Conservation (phyloP, 2,329 filamentous ascomycete genomes). For the Pyrenophora tritici-repentis region DNA sequence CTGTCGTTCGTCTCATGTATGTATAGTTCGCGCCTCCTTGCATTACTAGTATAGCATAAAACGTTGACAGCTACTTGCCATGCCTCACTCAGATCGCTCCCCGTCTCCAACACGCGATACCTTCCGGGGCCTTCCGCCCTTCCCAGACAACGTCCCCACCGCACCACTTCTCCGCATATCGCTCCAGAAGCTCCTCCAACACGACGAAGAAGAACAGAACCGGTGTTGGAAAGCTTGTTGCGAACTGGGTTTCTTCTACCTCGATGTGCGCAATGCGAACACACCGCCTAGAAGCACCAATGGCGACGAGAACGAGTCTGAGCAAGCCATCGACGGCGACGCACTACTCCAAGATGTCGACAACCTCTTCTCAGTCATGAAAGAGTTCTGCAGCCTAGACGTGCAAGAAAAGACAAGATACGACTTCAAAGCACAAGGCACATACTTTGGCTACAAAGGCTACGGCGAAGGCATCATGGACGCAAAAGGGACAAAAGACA, state of each 20-base stretch:
- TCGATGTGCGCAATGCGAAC: conserved; percentile 50
- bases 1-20: background rate
- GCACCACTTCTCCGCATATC: conserved; percentile 51
- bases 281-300: background rate
- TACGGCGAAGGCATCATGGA: conserved; percentile 56
- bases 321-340: conserved; percentile 38
- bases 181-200: conserved; percentile 45
- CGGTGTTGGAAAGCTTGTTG: conserved; percentile 50
- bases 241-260: conserved; percentile 63
- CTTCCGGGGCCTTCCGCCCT: conserved; percentile 47
- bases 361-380: conserved; percentile 53
- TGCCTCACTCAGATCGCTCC: conserved; percentile 31
- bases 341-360: conserved; percentile 52
- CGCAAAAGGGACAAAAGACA: conserved; percentile 54
- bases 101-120: conserved; percentile 13
- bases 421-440: conserved; percentile 56
- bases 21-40: background rate
- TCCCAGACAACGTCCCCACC: conserved; percentile 49
- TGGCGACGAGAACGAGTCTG: conserved; percentile 22
- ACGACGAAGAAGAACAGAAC: conserved; percentile 43
- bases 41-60: background rate
- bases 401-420: conserved; percentile 60
- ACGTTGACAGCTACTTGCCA: conserved; percentile 4
- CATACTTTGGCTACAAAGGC: conserved; percentile 59
- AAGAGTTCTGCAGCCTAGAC: conserved; percentile 55